Base-by-base conservation (phyloP, 371 early-diverging fungal genomes). In the Globomyces sp. region DNA sequence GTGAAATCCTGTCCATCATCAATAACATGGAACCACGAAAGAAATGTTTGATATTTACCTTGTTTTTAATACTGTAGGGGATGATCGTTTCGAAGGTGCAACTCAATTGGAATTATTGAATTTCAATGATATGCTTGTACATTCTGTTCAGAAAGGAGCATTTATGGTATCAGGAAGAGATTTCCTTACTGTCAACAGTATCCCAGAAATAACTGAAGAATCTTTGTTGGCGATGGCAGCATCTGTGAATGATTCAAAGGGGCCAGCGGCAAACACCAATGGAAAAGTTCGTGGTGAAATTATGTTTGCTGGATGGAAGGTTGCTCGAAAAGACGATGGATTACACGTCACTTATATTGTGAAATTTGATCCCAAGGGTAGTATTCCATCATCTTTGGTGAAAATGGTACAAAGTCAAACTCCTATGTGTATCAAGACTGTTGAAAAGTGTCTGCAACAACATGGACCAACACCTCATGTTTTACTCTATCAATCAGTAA, bases 311-410 rank as follows among this genome's bases (percentile, higher is more conserved):
- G 72, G 72, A 36, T 78, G 78, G 78, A 53, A 63, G n/a, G 42
- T 75, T 4, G 58, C 57, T 11, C 8, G 40, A 37, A 64, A n/a
- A 13, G 49, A 36, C 0, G 45, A 40, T 41, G 67, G 67, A 4
- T 13, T 74, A 3, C 67, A 64, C 6, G 65, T 57, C 3, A 66
- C 71, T 42, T 77, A 77, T 67, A 69, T 77, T 47, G 72, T 74
- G 1, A 68, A 77, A 13, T 67, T 77, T 9, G 78, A 77, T 58
- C 66, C 73, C 24, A 77, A 77, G 51, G 78, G 78, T 9, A 53
- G 62, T 9, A 68, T 77, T 62, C 74, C 74, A 65, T 42, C 24
- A 11, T 55, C 45, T 2, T 24, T 64, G 3, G 57, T 64, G 13
- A 64, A 41, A 53, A 11, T 44, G 10, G 42, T 64, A 6, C 65